A percentile compares a stretch with the other conserved stretches of the same genome.
These are phyloP conservation scores for Epichloe sp. DNA, from an alignment of 2,329 filamentous ascomycete species.

Conservation along the genomic window DNA sequence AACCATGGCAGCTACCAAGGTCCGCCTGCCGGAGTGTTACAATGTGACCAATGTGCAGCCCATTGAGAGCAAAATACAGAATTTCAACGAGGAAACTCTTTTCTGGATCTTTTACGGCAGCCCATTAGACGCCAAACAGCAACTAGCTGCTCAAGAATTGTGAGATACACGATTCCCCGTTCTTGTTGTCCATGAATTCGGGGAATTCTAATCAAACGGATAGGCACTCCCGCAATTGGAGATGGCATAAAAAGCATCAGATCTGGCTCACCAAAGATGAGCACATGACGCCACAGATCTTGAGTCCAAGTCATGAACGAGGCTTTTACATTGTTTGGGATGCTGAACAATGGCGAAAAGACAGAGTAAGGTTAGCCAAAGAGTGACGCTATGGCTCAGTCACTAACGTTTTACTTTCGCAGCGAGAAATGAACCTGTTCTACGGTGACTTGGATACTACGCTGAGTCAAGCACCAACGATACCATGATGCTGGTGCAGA, in stretches of 20 bases:
- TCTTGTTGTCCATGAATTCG: background rate
- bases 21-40: slow-evolving; percentile 51
- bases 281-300: slow-evolving; percentile 46
- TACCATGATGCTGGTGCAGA: slow-evolving; percentile 11
- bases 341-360: slow-evolving; percentile 46
- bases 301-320: slow-evolving; percentile 46
- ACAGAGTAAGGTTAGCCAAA: slow-evolving; percentile 42
- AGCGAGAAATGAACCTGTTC: slow-evolving; percentile 48
- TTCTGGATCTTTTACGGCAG: slow-evolving; percentile 61
- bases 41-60: slow-evolving; percentile 52
- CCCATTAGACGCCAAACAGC: slow-evolving; percentile 48
- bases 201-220: slow-evolving; percentile 1
- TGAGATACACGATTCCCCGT: slow-evolving; percentile 22
- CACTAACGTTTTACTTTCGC: slow-evolving; percentile 15
- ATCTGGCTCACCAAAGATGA: slow-evolving; percentile 58
- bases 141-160: slow-evolving; percentile 50
- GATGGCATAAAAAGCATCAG: slow-evolving; percentile 57
- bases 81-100: slow-evolving; percentile 55
- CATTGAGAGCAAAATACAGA: slow-evolving; percentile 51
- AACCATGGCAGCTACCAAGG: slow-evolving; percentile 35
- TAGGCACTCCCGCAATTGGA: slow-evolving; percentile 51
- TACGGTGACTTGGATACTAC: slow-evolving; percentile 49
- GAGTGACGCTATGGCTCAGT: slow-evolving; percentile 6
- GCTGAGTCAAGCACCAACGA: slow-evolving; percentile 19
- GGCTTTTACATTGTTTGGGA: slow-evolving; percentile 58